Conservation (phyloP, 1,139 yeast genomes). For the Taphrina sp. region DNA sequence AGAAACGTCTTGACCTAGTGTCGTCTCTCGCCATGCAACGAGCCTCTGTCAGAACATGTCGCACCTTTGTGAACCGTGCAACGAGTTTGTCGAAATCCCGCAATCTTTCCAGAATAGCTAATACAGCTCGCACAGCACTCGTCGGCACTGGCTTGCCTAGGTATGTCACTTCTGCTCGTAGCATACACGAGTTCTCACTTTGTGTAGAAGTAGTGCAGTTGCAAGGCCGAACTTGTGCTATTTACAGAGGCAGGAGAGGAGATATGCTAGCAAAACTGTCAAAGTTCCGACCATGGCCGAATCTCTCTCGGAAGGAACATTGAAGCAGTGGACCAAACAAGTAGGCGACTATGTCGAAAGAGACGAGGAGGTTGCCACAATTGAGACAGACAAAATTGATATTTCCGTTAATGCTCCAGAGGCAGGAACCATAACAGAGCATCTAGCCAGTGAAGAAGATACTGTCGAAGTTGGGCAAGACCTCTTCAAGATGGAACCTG, state of each 20-base stretch:
- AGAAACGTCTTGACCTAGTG: neutral
- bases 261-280: constrained; percentile 41
- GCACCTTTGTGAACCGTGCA: neutral
- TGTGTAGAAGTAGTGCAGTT: too few species aligned
- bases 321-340: constrained; percentile 65
- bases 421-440: constrained; percentile 82
- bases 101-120: constrained; percentile 1
- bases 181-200: too few species aligned
- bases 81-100: constrained; percentile 5
- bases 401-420: constrained; percentile 95
- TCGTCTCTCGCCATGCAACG: constrained; percentile 5
- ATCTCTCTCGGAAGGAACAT: constrained; percentile 95
- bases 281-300: constrained; percentile 99
- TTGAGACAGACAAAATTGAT: constrained; percentile 96
- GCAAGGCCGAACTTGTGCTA: too few species aligned
- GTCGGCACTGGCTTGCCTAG: neutral
- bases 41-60: constrained; percentile 13
- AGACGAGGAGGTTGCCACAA: constrained; percentile 93
- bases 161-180: too few species aligned
- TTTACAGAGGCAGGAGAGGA: neutral
- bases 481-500: constrained; percentile 82
- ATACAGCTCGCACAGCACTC: neutral
- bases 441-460: constrained; percentile 80
- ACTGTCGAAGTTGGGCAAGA: constrained; percentile 97
- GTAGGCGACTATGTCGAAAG: constrained; percentile 86